Conservation (phyloP, 2,329 filamentous ascomycete genomes). For the Cladosporium sp. region DNA sequence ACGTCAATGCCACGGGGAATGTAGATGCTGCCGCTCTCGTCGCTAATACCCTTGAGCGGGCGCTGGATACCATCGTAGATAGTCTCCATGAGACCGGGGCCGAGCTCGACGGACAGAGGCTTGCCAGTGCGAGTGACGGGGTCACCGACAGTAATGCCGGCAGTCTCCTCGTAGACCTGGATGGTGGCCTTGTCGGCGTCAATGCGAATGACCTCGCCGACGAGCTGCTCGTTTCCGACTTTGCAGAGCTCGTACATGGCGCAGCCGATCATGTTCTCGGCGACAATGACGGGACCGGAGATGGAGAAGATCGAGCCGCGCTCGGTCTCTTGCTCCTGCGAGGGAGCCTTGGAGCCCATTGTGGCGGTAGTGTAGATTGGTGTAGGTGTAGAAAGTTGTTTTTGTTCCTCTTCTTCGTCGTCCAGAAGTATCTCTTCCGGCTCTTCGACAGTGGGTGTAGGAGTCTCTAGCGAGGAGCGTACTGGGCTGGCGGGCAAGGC, state of each 20-base stretch:
- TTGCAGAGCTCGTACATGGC: slow-evolving; percentile 99
- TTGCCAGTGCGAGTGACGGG: slow-evolving; percentile 89
- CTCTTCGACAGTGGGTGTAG: slow-evolving; percentile 7
- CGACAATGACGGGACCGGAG: slow-evolving; percentile 87
- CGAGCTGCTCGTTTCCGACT: slow-evolving; percentile 87
- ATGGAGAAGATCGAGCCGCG: slow-evolving; percentile 71
- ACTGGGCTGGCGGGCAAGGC: slow-evolving; percentile 24
- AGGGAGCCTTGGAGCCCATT: slow-evolving; percentile 41
- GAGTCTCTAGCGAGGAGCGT: not conserved
- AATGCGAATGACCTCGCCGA: slow-evolving; percentile 98
- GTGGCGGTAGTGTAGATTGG: slow-evolving; percentile 22
- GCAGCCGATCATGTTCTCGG: slow-evolving; percentile 97
- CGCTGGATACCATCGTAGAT: slow-evolving; percentile 99
- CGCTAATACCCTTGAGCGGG: slow-evolving; percentile 81
- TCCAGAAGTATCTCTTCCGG: slow-evolving; percentile 18
- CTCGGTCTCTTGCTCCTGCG: slow-evolving; percentile 54
- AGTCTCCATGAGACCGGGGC: slow-evolving; percentile 94
- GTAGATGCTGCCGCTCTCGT: slow-evolving; percentile 83
- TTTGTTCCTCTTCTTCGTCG: slow-evolving; percentile 18
- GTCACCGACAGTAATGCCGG: slow-evolving; percentile 93
- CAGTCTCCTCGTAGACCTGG: slow-evolving; percentile 99
- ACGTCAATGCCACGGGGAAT: slow-evolving; percentile 92
- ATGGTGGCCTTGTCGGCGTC: slow-evolving; percentile 94
- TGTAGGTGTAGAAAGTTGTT: slow-evolving; percentile 19
- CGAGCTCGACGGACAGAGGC: slow-evolving; percentile 94